phyloP scores from a whole-genome alignment of 495 filamentous ascomycete genomes.

The Symbiotaphrina buchneri region DNA sequence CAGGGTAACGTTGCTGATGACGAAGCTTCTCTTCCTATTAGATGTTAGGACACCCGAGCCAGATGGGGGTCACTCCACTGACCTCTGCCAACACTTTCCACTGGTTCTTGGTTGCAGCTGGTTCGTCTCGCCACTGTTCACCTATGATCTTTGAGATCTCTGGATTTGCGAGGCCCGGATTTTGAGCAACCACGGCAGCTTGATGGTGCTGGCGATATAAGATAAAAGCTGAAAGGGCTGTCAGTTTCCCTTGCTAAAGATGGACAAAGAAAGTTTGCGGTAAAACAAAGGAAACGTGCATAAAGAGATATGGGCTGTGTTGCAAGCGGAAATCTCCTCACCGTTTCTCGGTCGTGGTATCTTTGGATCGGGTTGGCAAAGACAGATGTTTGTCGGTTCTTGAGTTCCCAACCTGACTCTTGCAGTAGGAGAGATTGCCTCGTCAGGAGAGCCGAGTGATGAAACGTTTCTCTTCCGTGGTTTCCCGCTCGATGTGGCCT shows the following conservation, averaged over 20 bases:
- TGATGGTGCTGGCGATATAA: conserved; percentile 92
- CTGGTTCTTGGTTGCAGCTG: conserved; percentile 51
- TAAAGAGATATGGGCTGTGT: no score
- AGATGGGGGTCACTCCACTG: conserved; percentile 5
- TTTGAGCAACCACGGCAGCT: conserved; percentile 48
- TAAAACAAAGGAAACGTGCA: conserved; percentile 1
- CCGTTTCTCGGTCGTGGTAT: conserved; percentile 89
- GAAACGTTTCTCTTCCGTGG: no score
- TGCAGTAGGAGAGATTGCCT: no score
- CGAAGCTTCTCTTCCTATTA: conserved; percentile 69
- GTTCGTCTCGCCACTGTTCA: conserved; percentile 64
- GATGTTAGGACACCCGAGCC: not conserved
- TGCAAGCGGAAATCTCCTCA: conserved; percentile 15
- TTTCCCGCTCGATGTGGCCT: no score
- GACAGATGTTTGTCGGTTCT: conserved; percentile 33
- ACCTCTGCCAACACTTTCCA: conserved; percentile 86
- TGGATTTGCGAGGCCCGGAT: conserved; percentile 84
- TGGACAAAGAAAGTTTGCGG: not conserved
- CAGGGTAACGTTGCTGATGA: conserved; percentile 77
- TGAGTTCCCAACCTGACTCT: conserved; percentile 7
- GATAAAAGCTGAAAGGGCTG: conserved; percentile 57
- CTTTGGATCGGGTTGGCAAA: conserved; percentile 84
- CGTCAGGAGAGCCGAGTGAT: no score
- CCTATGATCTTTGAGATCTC: conserved; percentile 98
- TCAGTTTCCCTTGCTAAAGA: conserved; percentile 7